These are phyloP conservation scores for Xylaria sp. DNA, from an alignment of 2,329 filamentous ascomycete genomes.

Conservation along the genomic window DNA sequence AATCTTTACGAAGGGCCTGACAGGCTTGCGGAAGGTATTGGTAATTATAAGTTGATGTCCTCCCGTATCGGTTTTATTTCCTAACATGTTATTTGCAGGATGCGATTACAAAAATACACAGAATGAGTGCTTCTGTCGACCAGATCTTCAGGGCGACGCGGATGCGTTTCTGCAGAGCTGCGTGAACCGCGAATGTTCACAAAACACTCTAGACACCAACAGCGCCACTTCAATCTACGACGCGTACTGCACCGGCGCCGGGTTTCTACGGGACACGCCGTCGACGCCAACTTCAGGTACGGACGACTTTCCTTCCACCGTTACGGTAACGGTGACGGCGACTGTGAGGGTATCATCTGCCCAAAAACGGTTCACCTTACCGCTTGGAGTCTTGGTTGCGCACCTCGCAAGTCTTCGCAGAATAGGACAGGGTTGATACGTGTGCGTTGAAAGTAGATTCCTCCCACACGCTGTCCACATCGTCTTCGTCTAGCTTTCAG, in stretches of 20 bases:
- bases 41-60: not conserved
- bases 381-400: not conserved
- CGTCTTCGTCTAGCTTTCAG: conserved; percentile 7
- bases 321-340: conserved; percentile 30
- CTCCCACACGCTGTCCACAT: conserved; percentile 2
- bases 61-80: not conserved
- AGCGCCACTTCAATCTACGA: conserved; percentile 31
- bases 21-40: conserved; percentile 15
- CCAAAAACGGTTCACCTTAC: conserved; percentile 10
- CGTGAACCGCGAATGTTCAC: conserved; percentile 5
- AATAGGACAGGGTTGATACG: conserved; percentile 24
- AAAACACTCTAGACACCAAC: conserved; percentile 20
- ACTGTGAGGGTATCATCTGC: conserved; percentile 27
- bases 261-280: conserved; percentile 14
- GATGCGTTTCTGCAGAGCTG: conserved; percentile 16
- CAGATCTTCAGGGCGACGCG: conserved; percentile 17
- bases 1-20: not conserved
- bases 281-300: conserved; percentile 28
- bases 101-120: not conserved
- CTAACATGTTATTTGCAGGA: not conserved
- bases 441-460: conserved; percentile 28
- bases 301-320: conserved; percentile 24
- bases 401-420: conserved; percentile 14
- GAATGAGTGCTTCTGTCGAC: conserved; percentile 28
- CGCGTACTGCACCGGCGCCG: conserved; percentile 24